Evolutionary conservation across 345 rosid species (phyloP).

Genomic region (Laguncularia racemosa): DNA sequence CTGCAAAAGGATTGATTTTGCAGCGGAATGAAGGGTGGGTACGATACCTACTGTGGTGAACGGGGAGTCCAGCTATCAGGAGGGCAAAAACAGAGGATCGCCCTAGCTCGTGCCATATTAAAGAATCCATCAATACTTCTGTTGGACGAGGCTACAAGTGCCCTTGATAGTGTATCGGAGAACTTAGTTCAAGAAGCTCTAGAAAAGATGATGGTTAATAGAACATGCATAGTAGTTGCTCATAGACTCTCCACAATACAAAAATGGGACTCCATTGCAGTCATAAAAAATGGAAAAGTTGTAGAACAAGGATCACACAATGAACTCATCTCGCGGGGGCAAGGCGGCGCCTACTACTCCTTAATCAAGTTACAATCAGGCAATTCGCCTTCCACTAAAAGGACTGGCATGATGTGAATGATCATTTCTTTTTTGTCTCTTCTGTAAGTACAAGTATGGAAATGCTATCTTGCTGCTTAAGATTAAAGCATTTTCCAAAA

Average conservation of each 20-base stretch:
- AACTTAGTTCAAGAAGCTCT: slow-evolving; percentile 53
- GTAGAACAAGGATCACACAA: slow-evolving; percentile 50
- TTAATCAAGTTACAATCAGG: slow-evolving; percentile 27
- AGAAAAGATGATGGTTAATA: slow-evolving; percentile 55
- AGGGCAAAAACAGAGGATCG: slow-evolving; percentile 72
- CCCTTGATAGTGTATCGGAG: slow-evolving; percentile 55
- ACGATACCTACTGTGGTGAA: slow-evolving; percentile 54
- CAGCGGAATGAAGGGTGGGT: slow-evolving; percentile 70
- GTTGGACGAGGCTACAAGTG: slow-evolving; percentile 75
- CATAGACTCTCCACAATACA: slow-evolving; percentile 55
- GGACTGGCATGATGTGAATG: neutral
- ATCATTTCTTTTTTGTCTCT: neutral
- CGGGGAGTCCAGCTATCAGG: slow-evolving; percentile 63
- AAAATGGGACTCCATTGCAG: slow-evolving; percentile 43
- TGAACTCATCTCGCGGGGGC: slow-evolving; percentile 37
- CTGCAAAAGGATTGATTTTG: neutral
- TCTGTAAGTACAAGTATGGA: too few species aligned
- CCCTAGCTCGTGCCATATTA: slow-evolving; percentile 62
- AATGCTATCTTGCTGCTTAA: too few species aligned
- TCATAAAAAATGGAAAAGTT: slow-evolving; percentile 43
- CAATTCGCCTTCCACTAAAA: slow-evolving; percentile 15
- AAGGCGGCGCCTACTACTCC: slow-evolving; percentile 32
- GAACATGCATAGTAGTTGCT: slow-evolving; percentile 48
- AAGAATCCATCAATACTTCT: slow-evolving; percentile 58
- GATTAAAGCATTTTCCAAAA: too few species aligned